phyloP scores from a whole-genome alignment of 1,139 yeast genomes.

The Blastobotrys malaysiensis region DNA sequence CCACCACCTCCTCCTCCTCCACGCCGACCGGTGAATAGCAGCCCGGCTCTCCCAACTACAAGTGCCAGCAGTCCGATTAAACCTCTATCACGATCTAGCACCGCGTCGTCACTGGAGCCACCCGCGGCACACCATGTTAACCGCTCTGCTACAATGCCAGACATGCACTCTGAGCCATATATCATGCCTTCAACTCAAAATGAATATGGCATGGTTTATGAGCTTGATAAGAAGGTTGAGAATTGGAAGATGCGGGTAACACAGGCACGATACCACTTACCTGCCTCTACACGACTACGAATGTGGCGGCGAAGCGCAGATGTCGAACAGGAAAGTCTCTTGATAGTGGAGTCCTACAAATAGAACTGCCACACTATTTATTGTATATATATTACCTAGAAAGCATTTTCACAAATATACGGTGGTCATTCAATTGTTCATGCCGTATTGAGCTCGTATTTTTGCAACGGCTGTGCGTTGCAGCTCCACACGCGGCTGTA shows the following conservation, averaged over 20 bases:
- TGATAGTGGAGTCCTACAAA: conserved; percentile 14
- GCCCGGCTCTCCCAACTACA: background rate
- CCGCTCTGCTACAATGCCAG: conserved; percentile 4
- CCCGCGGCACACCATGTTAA: conserved; percentile 1
- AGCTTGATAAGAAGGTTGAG: conserved; percentile 38
- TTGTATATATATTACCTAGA: background rate
- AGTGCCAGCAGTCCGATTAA: background rate
- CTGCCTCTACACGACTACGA: conserved; percentile 27
- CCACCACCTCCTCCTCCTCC: background rate
- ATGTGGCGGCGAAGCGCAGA: conserved; percentile 36
- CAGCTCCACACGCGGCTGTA: background rate
- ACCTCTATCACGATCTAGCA: background rate
- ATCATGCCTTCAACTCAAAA: conserved; percentile 28
- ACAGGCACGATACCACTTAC: conserved; percentile 33
- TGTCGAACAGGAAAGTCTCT: conserved; percentile 24
- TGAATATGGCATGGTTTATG: conserved; percentile 23
- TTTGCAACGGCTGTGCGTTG: no score
- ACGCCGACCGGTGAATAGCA: background rate
- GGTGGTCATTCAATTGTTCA: background rate
- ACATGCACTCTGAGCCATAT: conserved; percentile 11
- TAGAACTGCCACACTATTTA: conserved; percentile 9
- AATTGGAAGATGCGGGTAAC: conserved; percentile 40
- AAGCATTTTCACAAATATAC: background rate
- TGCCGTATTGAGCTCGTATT: no score
- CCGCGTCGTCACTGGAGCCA: background rate